Conservation (phyloP, 768 basidiomycete species). For the Tricholoma furcatifolium region DNA sequence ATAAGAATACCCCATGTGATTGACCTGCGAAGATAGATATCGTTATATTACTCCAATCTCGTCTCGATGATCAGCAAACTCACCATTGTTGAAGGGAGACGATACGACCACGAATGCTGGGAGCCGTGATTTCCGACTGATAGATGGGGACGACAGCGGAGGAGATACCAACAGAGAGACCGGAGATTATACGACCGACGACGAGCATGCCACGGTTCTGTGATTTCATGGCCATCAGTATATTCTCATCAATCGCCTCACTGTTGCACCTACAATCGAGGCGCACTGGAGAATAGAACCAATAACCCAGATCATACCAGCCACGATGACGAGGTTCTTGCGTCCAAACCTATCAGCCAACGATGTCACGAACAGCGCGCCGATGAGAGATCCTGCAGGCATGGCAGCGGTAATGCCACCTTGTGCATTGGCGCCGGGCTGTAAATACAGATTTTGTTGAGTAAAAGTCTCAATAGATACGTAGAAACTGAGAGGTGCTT, state of each 20-base stretch:
- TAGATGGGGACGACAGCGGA: constrained; percentile 72
- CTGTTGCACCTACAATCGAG: constrained; percentile 31
- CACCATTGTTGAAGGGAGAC: constrained; percentile 78
- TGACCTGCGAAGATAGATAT: constrained; percentile 33
- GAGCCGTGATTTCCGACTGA: constrained; percentile 71
- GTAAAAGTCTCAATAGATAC: neutral
- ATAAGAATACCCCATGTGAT: constrained; percentile 79
- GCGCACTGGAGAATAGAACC: constrained; percentile 73
- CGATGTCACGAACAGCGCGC: constrained; percentile 59
- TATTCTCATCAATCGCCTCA: neutral
- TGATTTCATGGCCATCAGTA: neutral
- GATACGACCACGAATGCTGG: constrained; percentile 69
- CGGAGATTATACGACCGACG: constrained; percentile 65
- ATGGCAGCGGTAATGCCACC: constrained; percentile 81
- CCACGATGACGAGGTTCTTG: constrained; percentile 63
- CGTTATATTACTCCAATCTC: too few species aligned
- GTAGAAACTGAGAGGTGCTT: constrained; percentile 6
- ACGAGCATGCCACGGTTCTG: constrained; percentile 78
- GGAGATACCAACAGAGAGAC: constrained; percentile 65
- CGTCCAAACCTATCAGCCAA: constrained; percentile 68
- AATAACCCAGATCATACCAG: constrained; percentile 70
- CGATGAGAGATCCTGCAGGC: constrained; percentile 72
- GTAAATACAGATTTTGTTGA: neutral
- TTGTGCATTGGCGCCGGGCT: constrained; percentile 56
- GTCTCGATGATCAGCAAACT: neutral